A percentile compares a stretch with the other conserved stretches of the same genome.
Evolutionary conservation across 2,329 filamentous ascomycete genomes (phyloP).

Genomic region (Hansfordia pulvinata): DNA sequence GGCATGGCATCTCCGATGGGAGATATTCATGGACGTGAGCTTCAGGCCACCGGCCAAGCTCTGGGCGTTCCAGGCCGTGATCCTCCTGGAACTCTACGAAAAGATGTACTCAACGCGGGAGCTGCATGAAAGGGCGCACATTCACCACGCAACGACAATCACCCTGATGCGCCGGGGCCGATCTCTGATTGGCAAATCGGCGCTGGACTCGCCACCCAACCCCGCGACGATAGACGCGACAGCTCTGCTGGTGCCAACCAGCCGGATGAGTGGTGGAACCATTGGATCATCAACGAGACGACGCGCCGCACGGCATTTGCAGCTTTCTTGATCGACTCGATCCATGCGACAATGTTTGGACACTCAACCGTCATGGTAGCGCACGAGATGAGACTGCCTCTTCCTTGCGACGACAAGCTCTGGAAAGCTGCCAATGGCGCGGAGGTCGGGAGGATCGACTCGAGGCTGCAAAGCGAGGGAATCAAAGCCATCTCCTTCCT

Average conservation of each 20-base stretch:
- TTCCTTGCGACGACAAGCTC: conserved; percentile 84
- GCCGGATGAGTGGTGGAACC: conserved; percentile 84
- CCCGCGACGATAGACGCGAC: conserved; percentile 41
- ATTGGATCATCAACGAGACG: conserved; percentile 90
- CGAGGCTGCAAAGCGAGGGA: conserved; percentile 65
- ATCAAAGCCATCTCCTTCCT: conserved; percentile 79
- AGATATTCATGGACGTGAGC: conserved; percentile 83
- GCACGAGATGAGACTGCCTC: conserved; percentile 80
- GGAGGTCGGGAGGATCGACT: conserved; percentile 75
- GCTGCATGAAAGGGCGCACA: conserved; percentile 87
- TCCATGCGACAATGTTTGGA: conserved; percentile 95
- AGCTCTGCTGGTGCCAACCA: conserved; percentile 50
- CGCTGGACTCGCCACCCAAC: conserved; percentile 72
- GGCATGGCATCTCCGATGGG: conserved; percentile 88
- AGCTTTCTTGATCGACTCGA: conserved; percentile 89
- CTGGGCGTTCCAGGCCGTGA: conserved; percentile 87
- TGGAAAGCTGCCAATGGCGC: conserved; percentile 84
- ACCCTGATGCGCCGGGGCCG: conserved; percentile 90
- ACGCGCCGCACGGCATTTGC: conserved; percentile 83
- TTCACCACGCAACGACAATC: conserved; percentile 90
- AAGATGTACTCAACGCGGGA: conserved; percentile 94
- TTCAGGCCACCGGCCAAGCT: conserved; percentile 87
- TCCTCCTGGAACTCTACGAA: conserved; percentile 86
- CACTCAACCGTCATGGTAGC: conserved; percentile 96
- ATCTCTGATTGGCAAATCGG: conserved; percentile 75